Evolutionary conservation across 2,329 filamentous ascomycete species (phyloP).

Genomic region (Paecilomyces sp.): DNA sequence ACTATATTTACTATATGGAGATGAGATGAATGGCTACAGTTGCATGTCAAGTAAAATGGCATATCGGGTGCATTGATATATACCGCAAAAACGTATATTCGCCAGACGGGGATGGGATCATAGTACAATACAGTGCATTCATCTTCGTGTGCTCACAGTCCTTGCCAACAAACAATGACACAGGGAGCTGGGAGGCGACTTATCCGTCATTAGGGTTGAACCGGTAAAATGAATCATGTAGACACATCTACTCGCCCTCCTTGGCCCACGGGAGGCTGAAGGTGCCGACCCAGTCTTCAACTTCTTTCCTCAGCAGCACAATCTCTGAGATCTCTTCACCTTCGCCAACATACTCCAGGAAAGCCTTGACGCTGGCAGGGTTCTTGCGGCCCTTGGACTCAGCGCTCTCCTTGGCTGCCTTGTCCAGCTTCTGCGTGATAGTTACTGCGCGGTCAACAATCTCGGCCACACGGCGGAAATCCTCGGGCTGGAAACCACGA

Average conservation of each 20-base stretch:
- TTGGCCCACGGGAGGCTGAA: slow-evolving; percentile 83
- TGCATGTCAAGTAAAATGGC: background rate
- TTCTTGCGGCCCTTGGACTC: slow-evolving; percentile 83
- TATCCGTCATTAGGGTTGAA: background rate
- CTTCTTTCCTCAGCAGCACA: slow-evolving; percentile 79
- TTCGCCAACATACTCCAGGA: slow-evolving; percentile 81
- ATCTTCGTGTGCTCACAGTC: background rate
- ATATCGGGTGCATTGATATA: background rate
- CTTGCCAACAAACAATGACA: background rate
- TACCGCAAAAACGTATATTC: background rate
- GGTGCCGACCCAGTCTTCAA: slow-evolving; percentile 75
- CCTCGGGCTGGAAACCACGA: slow-evolving; percentile 78
- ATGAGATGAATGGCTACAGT: background rate
- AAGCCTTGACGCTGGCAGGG: slow-evolving; percentile 97
- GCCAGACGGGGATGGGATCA: background rate
- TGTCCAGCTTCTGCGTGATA: slow-evolving; percentile 71
- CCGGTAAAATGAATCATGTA: background rate
- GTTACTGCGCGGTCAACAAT: slow-evolving; percentile 78
- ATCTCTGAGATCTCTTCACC: slow-evolving; percentile 75
- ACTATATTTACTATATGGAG: background rate
- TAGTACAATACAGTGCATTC: background rate
- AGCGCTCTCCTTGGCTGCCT: slow-evolving; percentile 60
- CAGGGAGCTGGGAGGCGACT: background rate
- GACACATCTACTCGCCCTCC: slow-evolving; percentile 39
- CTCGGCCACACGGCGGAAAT: slow-evolving; percentile 80